Conservation (phyloP, 768 basidiomycete genomes). For the Phylloporus scabripes region DNA sequence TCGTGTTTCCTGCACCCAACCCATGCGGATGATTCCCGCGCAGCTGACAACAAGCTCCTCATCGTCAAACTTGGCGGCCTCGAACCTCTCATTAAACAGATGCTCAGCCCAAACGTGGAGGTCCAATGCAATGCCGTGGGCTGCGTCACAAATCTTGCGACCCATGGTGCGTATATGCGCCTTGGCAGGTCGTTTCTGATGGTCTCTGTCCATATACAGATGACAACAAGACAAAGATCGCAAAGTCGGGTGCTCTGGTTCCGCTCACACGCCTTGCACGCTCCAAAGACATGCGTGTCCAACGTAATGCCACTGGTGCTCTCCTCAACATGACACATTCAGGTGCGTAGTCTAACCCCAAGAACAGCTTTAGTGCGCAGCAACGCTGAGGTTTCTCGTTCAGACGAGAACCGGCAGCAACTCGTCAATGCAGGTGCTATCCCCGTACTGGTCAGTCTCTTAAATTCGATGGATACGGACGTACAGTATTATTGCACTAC, state of each 20-base stretch:
- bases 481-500: constrained; percentile 99
- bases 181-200: constrained; percentile 1
- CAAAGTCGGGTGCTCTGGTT: constrained; percentile 97
- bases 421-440: constrained; percentile 98
- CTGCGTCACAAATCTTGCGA: constrained; percentile 97
- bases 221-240: constrained; percentile 99
- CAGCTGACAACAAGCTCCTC: constrained; percentile 98
- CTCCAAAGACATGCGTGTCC: constrained; percentile 99
- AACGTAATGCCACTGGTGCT: constrained; percentile 97
- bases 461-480: constrained; percentile 97
- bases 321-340: constrained; percentile 99
- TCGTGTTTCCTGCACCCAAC: constrained; percentile 12
- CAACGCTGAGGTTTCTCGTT: constrained; percentile 1
- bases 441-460: constrained; percentile 88
- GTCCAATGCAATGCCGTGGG: constrained; percentile 99
- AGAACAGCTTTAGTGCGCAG: background rate
- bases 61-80: constrained; percentile 97
- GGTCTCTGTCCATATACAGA: constrained; percentile 43
- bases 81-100: constrained; percentile 96
- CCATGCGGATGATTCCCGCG: constrained; percentile 8
- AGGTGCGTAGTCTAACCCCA: constrained; percentile 44
- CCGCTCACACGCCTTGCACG: constrained; percentile 93
- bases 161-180: constrained; percentile 66
- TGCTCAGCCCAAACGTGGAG: constrained; percentile 98
- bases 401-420: constrained; percentile 97